phyloP scores from a whole-genome alignment of 441 rosid genomes.

The Manihot esculenta region DNA sequence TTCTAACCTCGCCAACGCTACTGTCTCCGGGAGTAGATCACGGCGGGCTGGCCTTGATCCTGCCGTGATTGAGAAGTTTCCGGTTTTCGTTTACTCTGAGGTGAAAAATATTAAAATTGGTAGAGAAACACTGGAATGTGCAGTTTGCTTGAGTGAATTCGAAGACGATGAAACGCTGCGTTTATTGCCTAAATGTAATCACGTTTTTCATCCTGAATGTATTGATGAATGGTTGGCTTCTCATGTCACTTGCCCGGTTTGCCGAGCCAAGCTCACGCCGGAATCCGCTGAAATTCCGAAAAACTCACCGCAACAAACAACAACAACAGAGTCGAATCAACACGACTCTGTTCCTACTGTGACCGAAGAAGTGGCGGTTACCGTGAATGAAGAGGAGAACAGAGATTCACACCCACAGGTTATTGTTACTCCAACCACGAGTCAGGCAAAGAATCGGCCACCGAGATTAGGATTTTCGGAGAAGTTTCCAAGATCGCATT shows the following conservation, averaged over 20 bases:
- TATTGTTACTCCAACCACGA: not conserved
- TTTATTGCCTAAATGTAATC: constrained; percentile 75
- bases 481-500: constrained; percentile 65
- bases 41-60: constrained; percentile 46
- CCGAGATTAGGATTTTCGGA: constrained; percentile 39
- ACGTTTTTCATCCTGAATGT: constrained; percentile 79
- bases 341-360: constrained; percentile 22
- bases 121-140: constrained; percentile 69
- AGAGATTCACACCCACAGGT: constrained; percentile 6
- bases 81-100: constrained; percentile 59
- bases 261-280: constrained; percentile 60
- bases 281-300: constrained; percentile 27
- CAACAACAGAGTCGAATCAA: not conserved
- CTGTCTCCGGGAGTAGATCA: constrained; percentile 24
- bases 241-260: constrained; percentile 83
- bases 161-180: constrained; percentile 77
- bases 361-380: constrained; percentile 33
- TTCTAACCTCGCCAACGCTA: not conserved
- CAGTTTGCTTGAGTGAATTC: constrained; percentile 76
- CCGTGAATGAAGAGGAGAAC: constrained; percentile 8
- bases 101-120: constrained; percentile 64
- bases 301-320: constrained; percentile 15
- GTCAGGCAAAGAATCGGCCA: constrained; percentile 37
- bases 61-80: constrained; percentile 53
- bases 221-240: constrained; percentile 70